Base-by-base conservation (phyloP, 306 rosid genomes). In the Spatholobus suberectus region DNA sequence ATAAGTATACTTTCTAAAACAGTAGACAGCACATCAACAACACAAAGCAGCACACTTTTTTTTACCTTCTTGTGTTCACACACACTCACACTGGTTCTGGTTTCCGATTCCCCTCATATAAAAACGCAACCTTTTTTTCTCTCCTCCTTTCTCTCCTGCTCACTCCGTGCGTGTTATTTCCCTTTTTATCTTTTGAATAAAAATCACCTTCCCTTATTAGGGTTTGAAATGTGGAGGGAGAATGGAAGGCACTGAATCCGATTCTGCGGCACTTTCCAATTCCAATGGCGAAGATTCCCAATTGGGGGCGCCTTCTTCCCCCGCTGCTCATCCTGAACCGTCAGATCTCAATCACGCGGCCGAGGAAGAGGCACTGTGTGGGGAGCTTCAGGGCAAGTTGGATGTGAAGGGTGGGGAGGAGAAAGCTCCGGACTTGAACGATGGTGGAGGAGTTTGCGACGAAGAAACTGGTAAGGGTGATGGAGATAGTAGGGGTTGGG, bases 181-280 rank as follows among this genome's bases (percentile, higher is more conserved):
- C 11, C n/a, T 27, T 43, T 26, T 8, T 27, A 8, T 17, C 29
- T 23, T 35, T 62, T 32, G 6, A 34, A n/a, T 55, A 29, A 17
- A 73, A 68, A 46, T 23, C 69, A 47, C 18, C 65, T 24, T 47
- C 47, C 35, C 14, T 69, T 85, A n/a, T 90, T 95, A 96, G 99
- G 99, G 98, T 87, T 91, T 94, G 97, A 94, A 91, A 96, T 92
- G 98, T 94, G 95, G 93, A 89, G 86, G 91, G 84, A 92, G 83
- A 85, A 96, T 94, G 99, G 95, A 86, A 73, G 82, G 66, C 81
- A 87, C 90, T 90, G 90, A 94, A 87, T 84, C 89, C 27, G 82
- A 85, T 57, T 80, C 73, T 8, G 78, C 54, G 46, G 17, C 82
- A 15, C 52, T 79, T 27, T 61, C 23, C 58, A 23, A 5, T 41